phyloP scores from a whole-genome alignment of 2,329 filamentous ascomycete species.

The Neofusicoccum sp. region DNA sequence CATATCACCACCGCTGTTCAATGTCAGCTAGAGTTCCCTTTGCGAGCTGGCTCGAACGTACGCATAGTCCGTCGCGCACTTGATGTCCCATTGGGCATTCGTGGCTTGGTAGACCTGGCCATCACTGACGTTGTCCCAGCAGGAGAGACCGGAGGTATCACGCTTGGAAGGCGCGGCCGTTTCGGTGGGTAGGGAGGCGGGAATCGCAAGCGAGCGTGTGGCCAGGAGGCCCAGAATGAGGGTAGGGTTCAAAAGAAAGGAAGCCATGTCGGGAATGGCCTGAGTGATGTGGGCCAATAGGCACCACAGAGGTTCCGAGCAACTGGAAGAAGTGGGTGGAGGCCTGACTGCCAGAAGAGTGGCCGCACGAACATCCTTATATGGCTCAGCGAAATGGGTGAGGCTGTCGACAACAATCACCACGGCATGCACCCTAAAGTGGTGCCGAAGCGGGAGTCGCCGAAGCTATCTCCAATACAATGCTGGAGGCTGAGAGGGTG shows the following conservation, averaged over 20 bases:
- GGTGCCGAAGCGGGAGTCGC: neutral
- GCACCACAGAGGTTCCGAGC: neutral
- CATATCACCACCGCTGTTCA: constrained; percentile 15
- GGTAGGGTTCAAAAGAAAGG: constrained; percentile 6
- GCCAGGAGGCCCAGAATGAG: constrained; percentile 9
- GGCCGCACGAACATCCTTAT: neutral
- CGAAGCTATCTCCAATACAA: neutral
- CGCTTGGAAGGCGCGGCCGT: neutral
- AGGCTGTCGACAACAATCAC: neutral
- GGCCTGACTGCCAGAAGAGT: neutral
- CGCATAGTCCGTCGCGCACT: constrained; percentile 1
- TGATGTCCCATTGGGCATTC: constrained; percentile 2
- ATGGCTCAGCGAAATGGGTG: neutral
- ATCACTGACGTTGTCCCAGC: neutral
- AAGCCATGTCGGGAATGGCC: constrained; percentile 8
- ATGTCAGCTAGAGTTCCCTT: neutral
- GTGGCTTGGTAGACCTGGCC: constrained; percentile 1
- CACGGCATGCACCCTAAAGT: neutral
- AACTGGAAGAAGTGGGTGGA: neutral
- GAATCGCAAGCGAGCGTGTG: neutral
- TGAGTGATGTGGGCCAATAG: neutral
- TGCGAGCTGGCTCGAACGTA: neutral
- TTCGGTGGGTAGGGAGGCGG: neutral
- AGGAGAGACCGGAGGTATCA: neutral
- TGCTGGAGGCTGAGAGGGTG: neutral